These are phyloP conservation scores for Rubus parviflorus DNA, from an alignment of 306 rosid genomes.

Conservation along the genomic window DNA sequence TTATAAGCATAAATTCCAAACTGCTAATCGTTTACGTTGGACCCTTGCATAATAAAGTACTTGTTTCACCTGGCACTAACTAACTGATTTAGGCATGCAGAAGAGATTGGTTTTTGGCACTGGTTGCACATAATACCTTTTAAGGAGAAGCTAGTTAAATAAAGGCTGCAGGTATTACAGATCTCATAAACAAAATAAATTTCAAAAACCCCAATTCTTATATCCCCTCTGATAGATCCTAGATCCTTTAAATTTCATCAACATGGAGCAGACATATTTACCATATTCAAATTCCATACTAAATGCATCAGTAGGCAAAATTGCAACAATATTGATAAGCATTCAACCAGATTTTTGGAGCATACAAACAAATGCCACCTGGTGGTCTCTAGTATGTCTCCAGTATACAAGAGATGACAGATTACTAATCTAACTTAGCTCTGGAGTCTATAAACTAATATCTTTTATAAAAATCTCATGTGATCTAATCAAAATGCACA, in stretches of 20 bases:
- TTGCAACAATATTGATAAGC: background rate
- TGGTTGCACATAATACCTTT: too few relatives aligned
- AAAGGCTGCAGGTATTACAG: background rate
- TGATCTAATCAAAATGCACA: background rate
- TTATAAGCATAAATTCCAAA: background rate
- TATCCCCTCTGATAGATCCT: background rate
- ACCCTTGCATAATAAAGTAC: background rate
- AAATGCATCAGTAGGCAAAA: background rate
- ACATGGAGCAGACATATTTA: background rate
- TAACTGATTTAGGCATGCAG: too few relatives aligned
- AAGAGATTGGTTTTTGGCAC: too few relatives aligned
- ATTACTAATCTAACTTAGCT: background rate
- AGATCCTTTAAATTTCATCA: background rate
- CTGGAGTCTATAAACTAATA: background rate
- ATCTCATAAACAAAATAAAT: background rate
- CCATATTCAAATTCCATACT: background rate
- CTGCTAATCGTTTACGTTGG: background rate
- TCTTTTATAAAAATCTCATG: too few relatives aligned
- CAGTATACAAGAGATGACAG: background rate
- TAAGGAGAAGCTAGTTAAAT: too few relatives aligned
- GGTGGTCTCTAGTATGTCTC: background rate
- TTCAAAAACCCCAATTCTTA: background rate
- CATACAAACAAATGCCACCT: background rate
- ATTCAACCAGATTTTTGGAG: background rate
- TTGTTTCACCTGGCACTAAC: background rate